phyloP scores from a whole-genome alignment of 331 rosid species.

The Cucumis variabilis region DNA sequence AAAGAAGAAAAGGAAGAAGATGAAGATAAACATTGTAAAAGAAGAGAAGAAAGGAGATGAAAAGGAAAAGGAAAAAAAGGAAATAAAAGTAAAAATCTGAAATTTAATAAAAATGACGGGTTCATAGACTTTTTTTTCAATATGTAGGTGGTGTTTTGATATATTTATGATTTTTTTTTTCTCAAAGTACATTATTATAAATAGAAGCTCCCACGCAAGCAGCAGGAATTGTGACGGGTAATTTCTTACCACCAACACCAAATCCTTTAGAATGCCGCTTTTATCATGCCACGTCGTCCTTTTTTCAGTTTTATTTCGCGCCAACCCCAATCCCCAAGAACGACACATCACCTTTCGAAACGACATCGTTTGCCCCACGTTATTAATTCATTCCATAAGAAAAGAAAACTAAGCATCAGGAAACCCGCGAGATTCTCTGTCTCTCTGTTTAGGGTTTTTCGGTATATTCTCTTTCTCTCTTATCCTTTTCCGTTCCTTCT shows the following conservation, averaged over 20 bases:
- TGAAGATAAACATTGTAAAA: too few species aligned
- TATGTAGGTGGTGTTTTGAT: too few species aligned
- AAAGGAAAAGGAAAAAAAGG: too few species aligned
- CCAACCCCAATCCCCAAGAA: background rate
- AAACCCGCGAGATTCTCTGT: background rate
- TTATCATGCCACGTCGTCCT: constrained; percentile 1
- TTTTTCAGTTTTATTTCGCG: constrained; percentile 12
- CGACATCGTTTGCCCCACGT: background rate
- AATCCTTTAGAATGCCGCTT: constrained; percentile 15
- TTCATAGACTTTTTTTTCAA: too few species aligned
- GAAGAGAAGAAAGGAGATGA: too few species aligned
- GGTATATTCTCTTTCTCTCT: constrained; percentile 62
- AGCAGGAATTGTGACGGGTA: background rate
- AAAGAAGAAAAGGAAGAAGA: too few species aligned
- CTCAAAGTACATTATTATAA: too few species aligned
- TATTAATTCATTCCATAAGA: too few species aligned
- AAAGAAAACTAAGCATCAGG: background rate
- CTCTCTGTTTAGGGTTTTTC: constrained; percentile 69
- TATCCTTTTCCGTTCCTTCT: constrained; percentile 38
- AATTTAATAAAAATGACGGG: too few species aligned
- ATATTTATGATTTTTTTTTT: too few species aligned
- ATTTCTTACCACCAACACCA: constrained; percentile 1
- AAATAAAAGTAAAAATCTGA: too few species aligned
- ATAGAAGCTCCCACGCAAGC: background rate
- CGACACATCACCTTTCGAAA: background rate